These are phyloP conservation scores for Coemansia sp. DNA, from an alignment of 192 early-diverging fungal species.

Conservation along the genomic window DNA sequence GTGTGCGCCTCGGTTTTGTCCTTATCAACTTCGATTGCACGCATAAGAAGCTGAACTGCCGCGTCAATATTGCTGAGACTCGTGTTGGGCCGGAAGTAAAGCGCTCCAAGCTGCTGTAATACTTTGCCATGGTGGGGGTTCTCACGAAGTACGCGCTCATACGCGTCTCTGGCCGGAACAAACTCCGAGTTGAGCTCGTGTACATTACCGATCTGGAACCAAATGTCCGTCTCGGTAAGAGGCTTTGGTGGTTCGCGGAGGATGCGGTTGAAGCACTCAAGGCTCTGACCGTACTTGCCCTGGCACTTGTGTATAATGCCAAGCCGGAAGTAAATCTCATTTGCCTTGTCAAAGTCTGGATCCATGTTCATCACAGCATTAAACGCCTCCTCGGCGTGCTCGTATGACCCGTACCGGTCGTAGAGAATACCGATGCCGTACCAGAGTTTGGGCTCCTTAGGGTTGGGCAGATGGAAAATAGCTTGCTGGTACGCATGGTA, in stretches of 20 bases:
- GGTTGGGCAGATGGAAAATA: slow-evolving; percentile 85
- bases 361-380: slow-evolving; percentile 93
- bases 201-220: slow-evolving; percentile 98
- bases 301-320: slow-evolving; percentile 95
- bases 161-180: slow-evolving; percentile 79
- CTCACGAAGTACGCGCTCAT: slow-evolving; percentile 85
- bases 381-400: slow-evolving; percentile 97
- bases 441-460: slow-evolving; percentile 98
- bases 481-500: slow-evolving; percentile 97
- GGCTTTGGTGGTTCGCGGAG: slow-evolving; percentile 86
- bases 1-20: slow-evolving; percentile 91
- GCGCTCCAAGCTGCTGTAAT: slow-evolving; percentile 93
- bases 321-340: slow-evolving; percentile 96
- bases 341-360: slow-evolving; percentile 94
- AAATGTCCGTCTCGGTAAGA: slow-evolving; percentile 92
- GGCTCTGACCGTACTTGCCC: slow-evolving; percentile 45
- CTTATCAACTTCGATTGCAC: slow-evolving; percentile 76
- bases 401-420: slow-evolving; percentile 94
- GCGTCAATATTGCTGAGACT: slow-evolving; percentile 81
- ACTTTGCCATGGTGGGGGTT: slow-evolving; percentile 95
- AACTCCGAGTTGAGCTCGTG: slow-evolving; percentile 94
- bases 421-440: slow-evolving; percentile 98
- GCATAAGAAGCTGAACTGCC: slow-evolving; percentile 80
- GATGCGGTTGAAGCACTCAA: slow-evolving; percentile 89
- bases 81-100: slow-evolving; percentile 89